Percentiles rank a stretch among this genome's conserved stretches.
Evolutionary conservation across 495 filamentous ascomycete genomes (phyloP).

Genomic region (Penicillium riverlandense): DNA sequence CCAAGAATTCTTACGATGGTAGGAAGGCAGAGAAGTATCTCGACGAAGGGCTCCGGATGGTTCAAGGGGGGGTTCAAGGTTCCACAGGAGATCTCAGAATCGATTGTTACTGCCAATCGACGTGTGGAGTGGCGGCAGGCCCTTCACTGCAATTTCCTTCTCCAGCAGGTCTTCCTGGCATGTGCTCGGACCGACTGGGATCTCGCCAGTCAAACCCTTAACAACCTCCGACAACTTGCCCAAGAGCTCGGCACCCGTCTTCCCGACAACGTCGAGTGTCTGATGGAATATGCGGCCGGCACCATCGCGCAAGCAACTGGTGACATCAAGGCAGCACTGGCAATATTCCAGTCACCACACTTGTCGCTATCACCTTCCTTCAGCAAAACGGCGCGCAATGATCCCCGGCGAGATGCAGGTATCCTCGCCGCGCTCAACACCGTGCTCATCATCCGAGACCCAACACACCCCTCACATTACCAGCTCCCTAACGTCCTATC

Average conservation of each 20-base stretch:
- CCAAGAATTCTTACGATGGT: slow-evolving; percentile 56
- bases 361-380: slow-evolving; percentile 45
- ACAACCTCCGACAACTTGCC: slow-evolving; percentile 29
- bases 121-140: slow-evolving; percentile 45
- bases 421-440: slow-evolving; percentile 76
- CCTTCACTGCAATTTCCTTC: slow-evolving; percentile 48
- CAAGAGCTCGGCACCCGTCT: slow-evolving; percentile 28
- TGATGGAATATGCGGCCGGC: slow-evolving; percentile 64
- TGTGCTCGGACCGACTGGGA: slow-evolving; percentile 59
- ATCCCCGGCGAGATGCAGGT: slow-evolving; percentile 61
- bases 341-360: slow-evolving; percentile 52
- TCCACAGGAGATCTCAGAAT: slow-evolving; percentile 36
- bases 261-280: slow-evolving; percentile 34
- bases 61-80: slow-evolving; percentile 38
- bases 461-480: slow-evolving; percentile 41
- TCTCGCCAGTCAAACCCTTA: slow-evolving; percentile 37
- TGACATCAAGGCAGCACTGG: slow-evolving; percentile 55
- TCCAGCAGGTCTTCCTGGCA: slow-evolving; percentile 54
- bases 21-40: slow-evolving; percentile 61
- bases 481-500: slow-evolving; percentile 48
- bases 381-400: slow-evolving; percentile 36
- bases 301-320: slow-evolving; percentile 75
- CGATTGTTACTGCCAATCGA: slow-evolving; percentile 36
- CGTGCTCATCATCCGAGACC: slow-evolving; percentile 72
- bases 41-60: slow-evolving; percentile 53